Base-by-base conservation (phyloP, 2,329 filamentous ascomycete species). In the Cladosporium velox region DNA sequence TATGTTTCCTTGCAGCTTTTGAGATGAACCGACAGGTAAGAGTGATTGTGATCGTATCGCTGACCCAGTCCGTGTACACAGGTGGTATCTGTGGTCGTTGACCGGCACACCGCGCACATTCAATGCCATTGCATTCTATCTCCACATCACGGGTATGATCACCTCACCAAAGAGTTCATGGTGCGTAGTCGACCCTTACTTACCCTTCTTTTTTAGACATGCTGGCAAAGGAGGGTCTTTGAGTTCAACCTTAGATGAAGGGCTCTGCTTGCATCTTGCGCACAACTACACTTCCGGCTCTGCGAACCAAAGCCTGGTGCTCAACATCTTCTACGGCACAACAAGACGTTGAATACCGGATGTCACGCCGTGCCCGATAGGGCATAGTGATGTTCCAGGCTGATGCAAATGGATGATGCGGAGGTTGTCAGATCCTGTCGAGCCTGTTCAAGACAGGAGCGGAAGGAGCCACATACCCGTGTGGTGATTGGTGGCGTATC, bases 51-150 rank as follows among this genome's bases (percentile, higher is more conserved):
- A 59, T 3, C 12, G 8, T 8, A 6, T 32, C 15, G 38, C 57
- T 59, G 38, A 59, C 38, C 7, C 3, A 11, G 6, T 12, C 8
- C 14, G 10, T 59, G 12, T 14, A 44, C 34, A 4, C 35, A 59
- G 87, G 70, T 87, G 85, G 84, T 80, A 85, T 66, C 79, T 86
- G 59, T 86, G 84, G 74, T 79, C 83, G 66, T 71, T 88, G 63
- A 84, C 83, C 2, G 83, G 83, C 66, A 55, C 49, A 10, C 84
- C 83, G 74, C 79, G 81, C 70, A 86, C 83, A 82, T 89, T 89
- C 75, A 89, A 89, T 86, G 80, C 90, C 75, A 76, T 88, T 75
- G 79, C 83, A 79, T 81, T 91, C 81, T 82, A 86, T 85, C 72
- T 87, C 82, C 80, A 92, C 68, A 88, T 89, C 69, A 89, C 81